Base-by-base conservation (phyloP, 2,329 filamentous ascomycete species). In the Neonectria hederae region DNA sequence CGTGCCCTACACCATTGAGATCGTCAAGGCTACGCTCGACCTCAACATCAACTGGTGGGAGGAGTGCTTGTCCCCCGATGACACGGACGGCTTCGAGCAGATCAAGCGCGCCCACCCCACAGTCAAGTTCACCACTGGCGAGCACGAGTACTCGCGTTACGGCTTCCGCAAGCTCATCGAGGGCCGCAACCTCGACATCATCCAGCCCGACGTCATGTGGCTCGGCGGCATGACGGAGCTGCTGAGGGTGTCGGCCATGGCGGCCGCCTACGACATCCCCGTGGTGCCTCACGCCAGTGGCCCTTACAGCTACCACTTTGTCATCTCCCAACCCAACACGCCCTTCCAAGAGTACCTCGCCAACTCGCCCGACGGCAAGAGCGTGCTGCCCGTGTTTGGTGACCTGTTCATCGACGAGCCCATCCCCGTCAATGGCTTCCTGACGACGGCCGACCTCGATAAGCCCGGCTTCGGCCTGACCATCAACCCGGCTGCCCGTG, bases 131-230 rank as follows among this genome's bases (percentile, higher is more conserved):
- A 97, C 94, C 19, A 97, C 94, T 1, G 94, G 94, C 69, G 94
- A 97, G 83, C 94, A 97, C 81, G 94, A 97, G 79, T 97, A 94
- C 83, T 97, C 93, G 7, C 87, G 93, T 73, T 97, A 94, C 76
- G 94, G 94, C 30, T 97, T 97, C 88, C 92, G 95, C 71, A 97
- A 97, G 83, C 87, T 97, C 46, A 90, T 97, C 67, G 93, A 97
- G 80, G 91, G 91, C 60, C 92, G 94, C 70, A 97, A 97, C 80
- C 83, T 97, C 65, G 94, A 97, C 78, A 97, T 97, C 72, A 89
- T 97, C 74, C 94, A 97, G 81, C 94, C 94, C 14, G 94, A 97
- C 76, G 94, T 97, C 68, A 97, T 97, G 94, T 97, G 94, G 94
- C 89, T 97, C 14, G 94, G 94, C 67, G 94, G 94, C 66, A 79